Evolutionary conservation across 2,329 filamentous ascomycete species (phyloP), one percentile per base, ranked within the genome.

Genomic region (Herpomyces periplanetae): DNA sequence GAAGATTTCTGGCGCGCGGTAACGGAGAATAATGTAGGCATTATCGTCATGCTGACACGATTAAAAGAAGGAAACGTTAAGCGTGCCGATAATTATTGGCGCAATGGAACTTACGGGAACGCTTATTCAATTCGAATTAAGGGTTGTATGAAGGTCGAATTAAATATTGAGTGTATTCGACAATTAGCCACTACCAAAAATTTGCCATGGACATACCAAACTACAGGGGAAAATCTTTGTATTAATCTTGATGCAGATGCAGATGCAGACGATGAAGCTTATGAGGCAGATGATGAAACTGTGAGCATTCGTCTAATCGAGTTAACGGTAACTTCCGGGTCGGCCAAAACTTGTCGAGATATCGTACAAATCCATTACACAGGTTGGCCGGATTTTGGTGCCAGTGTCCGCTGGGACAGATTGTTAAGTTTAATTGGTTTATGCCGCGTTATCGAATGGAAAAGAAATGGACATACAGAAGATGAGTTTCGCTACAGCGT

Each of bases 1-100:
- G 27, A 80, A 66, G 80, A 96, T 36, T 96, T 96, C 34, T 96
- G 80, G 80, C 75, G 69, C 24, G 63, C 88, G 5, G 50, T 91
- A 12, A 96, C 80, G 80, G 73, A 91, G 34, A 66, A 91, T 37
- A 73, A 91, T 33, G 61, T 85, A 3, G 62, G 75, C 19, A 66
- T 91, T 11, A 62, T 96, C 25, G 73, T 91, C 26, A 91, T 88
- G 62, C 49, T 96, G 27, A 96, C 80, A 4, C 75, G 80, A 2
- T 75, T 91, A 37, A 53, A 64, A 11, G 80, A 96, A 41, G 69
- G 71, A 10, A 73, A 75, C 1, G 73, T 87, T 33, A 46, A 85
- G 17, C 96, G 91, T 37, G 87, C 75, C 25, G 73, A 96, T 35
- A 57, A 68, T 5, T 96, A 88, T 37, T 96, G 80, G 80, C 55